Conservation (phyloP, 2,329 filamentous ascomycete genomes). For the Alternaria triticina region DNA sequence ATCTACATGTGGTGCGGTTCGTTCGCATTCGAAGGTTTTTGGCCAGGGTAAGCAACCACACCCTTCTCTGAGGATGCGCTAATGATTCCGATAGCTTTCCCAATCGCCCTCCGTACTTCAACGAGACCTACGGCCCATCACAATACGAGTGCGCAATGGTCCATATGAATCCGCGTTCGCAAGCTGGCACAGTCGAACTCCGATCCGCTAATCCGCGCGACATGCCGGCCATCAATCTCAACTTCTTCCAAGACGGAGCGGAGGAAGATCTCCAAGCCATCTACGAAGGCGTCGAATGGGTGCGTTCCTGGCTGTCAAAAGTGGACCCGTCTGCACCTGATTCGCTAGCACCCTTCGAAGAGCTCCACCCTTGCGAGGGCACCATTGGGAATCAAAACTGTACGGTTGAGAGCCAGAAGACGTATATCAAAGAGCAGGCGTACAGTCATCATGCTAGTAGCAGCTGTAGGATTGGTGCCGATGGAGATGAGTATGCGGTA, state of each 20-base stretch:
- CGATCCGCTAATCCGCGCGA: conserved; percentile 66
- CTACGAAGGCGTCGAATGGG: conserved; percentile 58
- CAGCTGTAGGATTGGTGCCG: background rate
- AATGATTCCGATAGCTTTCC: background rate
- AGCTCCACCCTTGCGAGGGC: conserved; percentile 59
- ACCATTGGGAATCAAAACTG: conserved; percentile 60
- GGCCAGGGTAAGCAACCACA: background rate
- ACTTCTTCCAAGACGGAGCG: conserved; percentile 46
- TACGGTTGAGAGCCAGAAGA: background rate
- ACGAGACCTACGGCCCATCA: conserved; percentile 18
- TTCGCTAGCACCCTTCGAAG: conserved; percentile 49
- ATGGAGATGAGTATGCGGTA: background rate
- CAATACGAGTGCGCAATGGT: conserved; percentile 32
- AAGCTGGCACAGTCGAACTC: conserved; percentile 63
- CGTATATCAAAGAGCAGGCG: background rate
- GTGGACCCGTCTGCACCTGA: background rate
- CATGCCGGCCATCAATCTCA: conserved; percentile 60
- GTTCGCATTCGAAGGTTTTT: background rate
- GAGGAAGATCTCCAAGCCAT: conserved; percentile 60
- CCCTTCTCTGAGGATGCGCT: background rate
- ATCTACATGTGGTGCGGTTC: conserved; percentile 33
- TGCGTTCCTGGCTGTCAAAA: background rate
- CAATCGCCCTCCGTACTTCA: background rate
- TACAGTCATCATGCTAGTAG: background rate
- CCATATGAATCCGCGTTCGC: background rate